Percentiles rank a stretch among this genome's conserved stretches.
phyloP scores from a whole-genome alignment of 2,329 filamentous ascomycete genomes.

The Diplodia seriata region DNA sequence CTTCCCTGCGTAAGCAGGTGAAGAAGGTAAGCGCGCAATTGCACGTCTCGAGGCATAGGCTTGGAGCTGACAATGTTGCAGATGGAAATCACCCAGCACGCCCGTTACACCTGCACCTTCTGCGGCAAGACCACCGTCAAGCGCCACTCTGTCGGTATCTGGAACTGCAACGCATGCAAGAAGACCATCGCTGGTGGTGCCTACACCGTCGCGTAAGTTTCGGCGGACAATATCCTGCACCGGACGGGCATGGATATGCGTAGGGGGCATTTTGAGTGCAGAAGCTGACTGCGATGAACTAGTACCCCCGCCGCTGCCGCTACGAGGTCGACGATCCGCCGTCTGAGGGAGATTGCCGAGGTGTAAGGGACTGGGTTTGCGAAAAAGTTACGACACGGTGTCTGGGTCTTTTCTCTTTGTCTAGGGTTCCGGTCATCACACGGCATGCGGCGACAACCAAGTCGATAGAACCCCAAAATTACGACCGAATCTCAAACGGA shows the following conservation, averaged over 20 bases:
- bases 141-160: constrained; percentile 90
- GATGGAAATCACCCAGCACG: constrained; percentile 98
- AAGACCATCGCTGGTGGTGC: constrained; percentile 94
- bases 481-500: constrained; percentile 33
- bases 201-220: constrained; percentile 93
- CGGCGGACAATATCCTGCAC: not conserved
- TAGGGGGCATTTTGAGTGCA: not conserved
- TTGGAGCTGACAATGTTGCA: constrained; percentile 22
- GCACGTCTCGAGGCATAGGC: not conserved
- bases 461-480: constrained; percentile 33
- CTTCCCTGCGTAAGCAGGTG: constrained; percentile 97
- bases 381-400: constrained; percentile 32
- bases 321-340: constrained; percentile 94
- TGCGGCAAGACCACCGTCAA: constrained; percentile 96
- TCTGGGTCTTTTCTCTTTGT: constrained; percentile 33
- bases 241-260: not conserved
- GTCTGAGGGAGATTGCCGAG: constrained; percentile 97
- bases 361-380: constrained; percentile 64
- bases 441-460: constrained; percentile 33
- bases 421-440: constrained; percentile 33
- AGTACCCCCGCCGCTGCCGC: constrained; percentile 92
- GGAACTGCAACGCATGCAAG: constrained; percentile 94
- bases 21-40: constrained; percentile 69
- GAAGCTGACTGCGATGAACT: constrained; percentile 37
- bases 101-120: constrained; percentile 86